A percentile compares a stretch with the other conserved stretches of the same genome.
phyloP scores from a whole-genome alignment of 495 filamentous ascomycete species.

The Neurospora sp. region DNA sequence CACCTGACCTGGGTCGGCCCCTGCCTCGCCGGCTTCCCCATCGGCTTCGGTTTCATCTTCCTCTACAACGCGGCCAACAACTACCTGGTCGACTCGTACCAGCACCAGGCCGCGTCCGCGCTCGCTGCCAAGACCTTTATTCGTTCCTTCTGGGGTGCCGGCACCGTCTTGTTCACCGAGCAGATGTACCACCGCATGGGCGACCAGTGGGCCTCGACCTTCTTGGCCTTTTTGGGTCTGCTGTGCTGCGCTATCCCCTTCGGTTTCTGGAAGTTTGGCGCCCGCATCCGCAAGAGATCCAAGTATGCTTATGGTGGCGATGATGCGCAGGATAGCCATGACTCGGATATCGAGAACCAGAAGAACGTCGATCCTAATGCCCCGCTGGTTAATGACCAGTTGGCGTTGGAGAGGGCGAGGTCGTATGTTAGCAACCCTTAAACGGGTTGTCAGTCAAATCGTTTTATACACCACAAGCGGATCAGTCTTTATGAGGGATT shows the following conservation, averaged over 20 bases:
- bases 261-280: slow-evolving; percentile 67
- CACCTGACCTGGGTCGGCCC: slow-evolving; percentile 60
- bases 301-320: slow-evolving; percentile 55
- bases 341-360: slow-evolving; percentile 14
- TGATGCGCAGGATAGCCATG: slow-evolving; percentile 13
- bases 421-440: slow-evolving; percentile 37
- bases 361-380: slow-evolving; percentile 17
- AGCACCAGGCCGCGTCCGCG: slow-evolving; percentile 75
- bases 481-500: not conserved
- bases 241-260: slow-evolving; percentile 70
- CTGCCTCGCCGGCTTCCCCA: slow-evolving; percentile 59
- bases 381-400: slow-evolving; percentile 16
- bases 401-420: slow-evolving; percentile 29
- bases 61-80: slow-evolving; percentile 80
- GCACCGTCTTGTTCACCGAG: slow-evolving; percentile 62
- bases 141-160: slow-evolving; percentile 70
- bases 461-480: not conserved
- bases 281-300: slow-evolving; percentile 50
- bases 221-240: slow-evolving; percentile 62
- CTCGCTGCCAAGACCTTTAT: slow-evolving; percentile 79
- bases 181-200: slow-evolving; percentile 69
- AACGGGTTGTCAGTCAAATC: slow-evolving; percentile 1
- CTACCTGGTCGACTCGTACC: slow-evolving; percentile 73
- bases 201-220: slow-evolving; percentile 62
- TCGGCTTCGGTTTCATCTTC: slow-evolving; percentile 82